Conservation (phyloP, 768 basidiomycete species). For the Asterophora parasitica region DNA sequence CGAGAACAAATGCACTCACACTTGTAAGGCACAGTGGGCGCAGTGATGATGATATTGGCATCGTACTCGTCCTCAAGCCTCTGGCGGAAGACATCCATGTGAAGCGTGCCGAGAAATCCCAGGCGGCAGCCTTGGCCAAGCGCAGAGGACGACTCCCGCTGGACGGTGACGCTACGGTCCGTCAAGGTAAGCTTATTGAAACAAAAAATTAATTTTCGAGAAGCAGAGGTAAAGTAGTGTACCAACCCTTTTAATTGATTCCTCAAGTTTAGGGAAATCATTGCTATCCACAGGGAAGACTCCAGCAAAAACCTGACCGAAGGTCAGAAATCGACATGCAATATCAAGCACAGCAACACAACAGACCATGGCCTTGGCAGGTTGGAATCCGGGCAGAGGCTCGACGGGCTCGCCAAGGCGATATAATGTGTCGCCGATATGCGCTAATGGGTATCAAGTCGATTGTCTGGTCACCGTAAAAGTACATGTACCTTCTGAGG, state of each 20-base stretch:
- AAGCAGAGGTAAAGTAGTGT: slow-evolving; percentile 6
- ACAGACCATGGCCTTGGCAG: slow-evolving; percentile 86
- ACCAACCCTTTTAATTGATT: slow-evolving; percentile 85
- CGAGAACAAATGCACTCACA: slow-evolving; percentile 33
- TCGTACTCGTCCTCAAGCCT: slow-evolving; percentile 96
- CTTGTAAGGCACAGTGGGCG: slow-evolving; percentile 94
- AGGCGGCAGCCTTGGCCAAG: slow-evolving; percentile 93
- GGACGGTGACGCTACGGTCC: slow-evolving; percentile 85
- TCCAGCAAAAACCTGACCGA: slow-evolving; percentile 80
- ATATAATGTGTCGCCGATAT: slow-evolving; percentile 91
- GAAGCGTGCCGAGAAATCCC: slow-evolving; percentile 92
- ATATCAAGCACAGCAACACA: not conserved
- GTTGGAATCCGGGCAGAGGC: slow-evolving; percentile 87
- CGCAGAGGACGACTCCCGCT: slow-evolving; percentile 89
- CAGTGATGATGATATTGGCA: slow-evolving; percentile 91
- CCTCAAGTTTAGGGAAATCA: slow-evolving; percentile 92
- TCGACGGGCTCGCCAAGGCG: slow-evolving; percentile 68
- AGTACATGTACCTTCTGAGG: slow-evolving; percentile 69
- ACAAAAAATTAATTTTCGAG: slow-evolving; percentile 8
- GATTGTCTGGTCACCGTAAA: not conserved
- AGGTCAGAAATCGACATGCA: slow-evolving; percentile 1
- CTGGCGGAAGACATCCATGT: slow-evolving; percentile 96
- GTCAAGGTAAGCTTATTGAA: slow-evolving; percentile 66
- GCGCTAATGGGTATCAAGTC: slow-evolving; percentile 44
- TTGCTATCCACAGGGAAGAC: slow-evolving; percentile 89